These are phyloP conservation scores for Syncephalastrum racemosum DNA, from an alignment of 371 early-diverging fungal species.

Conservation along the genomic window DNA sequence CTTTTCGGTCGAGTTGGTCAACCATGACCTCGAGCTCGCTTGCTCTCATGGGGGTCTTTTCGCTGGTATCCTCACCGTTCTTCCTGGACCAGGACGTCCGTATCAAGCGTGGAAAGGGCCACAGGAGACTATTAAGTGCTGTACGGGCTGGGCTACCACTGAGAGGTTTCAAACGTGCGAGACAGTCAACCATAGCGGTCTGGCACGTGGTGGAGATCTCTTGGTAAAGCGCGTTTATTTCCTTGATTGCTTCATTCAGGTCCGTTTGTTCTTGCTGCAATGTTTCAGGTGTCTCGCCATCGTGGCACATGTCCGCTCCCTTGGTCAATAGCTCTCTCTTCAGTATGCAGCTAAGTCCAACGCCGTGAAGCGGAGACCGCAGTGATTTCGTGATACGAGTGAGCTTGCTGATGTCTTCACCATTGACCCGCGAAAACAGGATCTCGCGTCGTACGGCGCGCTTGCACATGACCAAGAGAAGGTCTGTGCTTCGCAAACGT, in stretches of 20 bases:
- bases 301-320: too few species aligned
- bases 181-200: constrained; percentile 7
- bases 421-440: constrained; percentile 27
- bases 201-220: constrained; percentile 6
- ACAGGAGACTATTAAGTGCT: constrained; percentile 28
- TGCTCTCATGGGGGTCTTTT: neutral
- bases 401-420: constrained; percentile 33
- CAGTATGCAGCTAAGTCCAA: constrained; percentile 37
- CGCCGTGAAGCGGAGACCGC: constrained; percentile 31
- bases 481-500: constrained; percentile 22
- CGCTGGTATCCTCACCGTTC: neutral
- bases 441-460: constrained; percentile 44
- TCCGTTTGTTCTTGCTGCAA: constrained; percentile 5
- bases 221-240: constrained; percentile 8
- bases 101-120: constrained; percentile 41
- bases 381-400: constrained; percentile 26
- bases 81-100: neutral
- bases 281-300: neutral
- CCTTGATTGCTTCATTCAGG: constrained; percentile 3
- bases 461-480: constrained; percentile 41
- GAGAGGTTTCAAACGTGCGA: constrained; percentile 9
- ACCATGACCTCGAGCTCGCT: constrained; percentile 7
- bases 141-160: constrained; percentile 22
- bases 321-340: constrained; percentile 18
- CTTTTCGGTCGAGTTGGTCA: constrained; percentile 4